These are phyloP conservation scores for Suhomyces terraborum DNA, from an alignment of 1,139 yeast species.

Conservation along the genomic window DNA sequence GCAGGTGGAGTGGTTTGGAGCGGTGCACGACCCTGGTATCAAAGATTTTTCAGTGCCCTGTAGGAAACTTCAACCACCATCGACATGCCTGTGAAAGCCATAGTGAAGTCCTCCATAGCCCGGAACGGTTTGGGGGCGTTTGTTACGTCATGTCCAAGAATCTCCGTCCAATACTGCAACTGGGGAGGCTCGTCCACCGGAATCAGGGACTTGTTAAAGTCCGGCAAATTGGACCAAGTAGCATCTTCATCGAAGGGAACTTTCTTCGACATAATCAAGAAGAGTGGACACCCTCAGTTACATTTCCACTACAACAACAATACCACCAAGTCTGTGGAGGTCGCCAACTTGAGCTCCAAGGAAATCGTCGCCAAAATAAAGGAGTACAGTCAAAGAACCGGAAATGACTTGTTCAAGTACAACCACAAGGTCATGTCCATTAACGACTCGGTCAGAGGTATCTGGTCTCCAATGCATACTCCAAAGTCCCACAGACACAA, in stretches of 20 bases:
- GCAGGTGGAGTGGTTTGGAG: too few species aligned
- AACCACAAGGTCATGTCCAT: conserved; percentile 74
- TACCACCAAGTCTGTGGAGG: conserved; percentile 42
- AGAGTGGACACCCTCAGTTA: conserved; percentile 81
- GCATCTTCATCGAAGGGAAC: conserved; percentile 65
- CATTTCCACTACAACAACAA: conserved; percentile 27
- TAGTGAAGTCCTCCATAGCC: conserved; percentile 56
- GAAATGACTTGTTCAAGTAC: conserved; percentile 43
- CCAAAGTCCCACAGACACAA: conserved; percentile 68
- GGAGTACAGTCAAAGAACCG: conserved; percentile 48
- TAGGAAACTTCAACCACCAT: conserved; percentile 1
- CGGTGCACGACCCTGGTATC: conserved; percentile 11
- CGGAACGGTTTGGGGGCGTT: conserved; percentile 84
- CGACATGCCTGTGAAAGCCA: conserved; percentile 51
- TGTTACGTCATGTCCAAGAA: conserved; percentile 70
- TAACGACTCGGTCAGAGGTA: conserved; percentile 88
- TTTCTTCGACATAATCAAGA: conserved; percentile 68
- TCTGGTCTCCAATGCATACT: conserved; percentile 95
- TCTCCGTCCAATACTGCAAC: conserved; percentile 80
- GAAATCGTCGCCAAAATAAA: conserved; percentile 61
- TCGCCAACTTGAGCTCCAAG: conserved; percentile 59
- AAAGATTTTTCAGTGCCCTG: conserved; percentile 11
- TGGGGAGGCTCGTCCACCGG: conserved; percentile 96
- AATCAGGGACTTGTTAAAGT: conserved; percentile 65
- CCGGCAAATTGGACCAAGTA: conserved; percentile 54